phyloP scores from a whole-genome alignment of 345 rosid species.

The Brassica rapa region DNA sequence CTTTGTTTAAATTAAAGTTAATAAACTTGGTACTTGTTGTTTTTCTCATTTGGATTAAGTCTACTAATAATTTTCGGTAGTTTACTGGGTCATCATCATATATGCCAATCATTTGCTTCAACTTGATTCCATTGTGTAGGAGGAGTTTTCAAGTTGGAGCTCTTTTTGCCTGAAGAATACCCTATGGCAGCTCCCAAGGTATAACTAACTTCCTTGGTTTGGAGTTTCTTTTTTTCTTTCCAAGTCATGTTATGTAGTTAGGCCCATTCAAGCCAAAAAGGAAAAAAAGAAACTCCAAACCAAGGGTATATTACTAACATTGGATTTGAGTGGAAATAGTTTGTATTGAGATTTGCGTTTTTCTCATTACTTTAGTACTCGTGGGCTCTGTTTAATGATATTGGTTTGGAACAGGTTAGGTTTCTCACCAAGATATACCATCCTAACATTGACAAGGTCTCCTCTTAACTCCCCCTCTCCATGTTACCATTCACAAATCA shows the following conservation, averaged over 20 bases:
- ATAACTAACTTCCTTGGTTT: slow-evolving; percentile 17
- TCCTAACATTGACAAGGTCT: slow-evolving; percentile 96
- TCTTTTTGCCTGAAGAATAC: slow-evolving; percentile 98
- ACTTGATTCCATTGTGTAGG: slow-evolving; percentile 46
- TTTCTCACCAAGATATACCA: slow-evolving; percentile 98
- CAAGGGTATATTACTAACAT: neutral
- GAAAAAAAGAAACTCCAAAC: too few species aligned
- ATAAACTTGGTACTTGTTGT: too few species aligned
- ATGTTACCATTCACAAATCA: neutral
- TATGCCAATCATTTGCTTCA: slow-evolving; percentile 26
- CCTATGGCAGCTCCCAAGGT: slow-evolving; percentile 99
- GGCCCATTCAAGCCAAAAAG: too few species aligned
- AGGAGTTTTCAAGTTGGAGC: slow-evolving; percentile 98
- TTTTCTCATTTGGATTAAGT: too few species aligned
- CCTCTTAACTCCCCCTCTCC: slow-evolving; percentile 10
- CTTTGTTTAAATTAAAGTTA: too few species aligned
- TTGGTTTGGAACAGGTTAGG: slow-evolving; percentile 68
- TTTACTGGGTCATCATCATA: neutral
- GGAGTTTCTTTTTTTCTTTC: neutral
- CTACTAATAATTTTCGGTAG: too few species aligned
- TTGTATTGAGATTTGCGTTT: neutral
- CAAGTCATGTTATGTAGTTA: too few species aligned
- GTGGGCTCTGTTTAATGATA: neutral
- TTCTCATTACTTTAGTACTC: neutral
- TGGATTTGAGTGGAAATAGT: neutral